Base-by-base conservation (phyloP, 306 rosid species). In the Parietaria judaica region DNA sequence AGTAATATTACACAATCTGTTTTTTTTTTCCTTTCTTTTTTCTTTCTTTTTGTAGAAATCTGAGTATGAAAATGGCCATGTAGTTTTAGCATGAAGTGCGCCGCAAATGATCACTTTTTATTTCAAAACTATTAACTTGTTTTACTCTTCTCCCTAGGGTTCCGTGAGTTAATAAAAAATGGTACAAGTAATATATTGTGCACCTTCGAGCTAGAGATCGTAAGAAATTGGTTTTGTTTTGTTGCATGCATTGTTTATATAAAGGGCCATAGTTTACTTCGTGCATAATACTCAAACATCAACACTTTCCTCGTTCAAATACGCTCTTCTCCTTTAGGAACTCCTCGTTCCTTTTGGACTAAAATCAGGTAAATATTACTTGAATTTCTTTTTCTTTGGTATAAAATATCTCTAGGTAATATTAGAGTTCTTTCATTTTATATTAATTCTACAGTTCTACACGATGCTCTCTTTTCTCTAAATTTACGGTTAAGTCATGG, bases 1-100 rank as follows among this genome's bases (percentile, higher is more conserved):
- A 23, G 31, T 23, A 23, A 23, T 23, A 23, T 23, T 1, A 23
- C 31, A 23, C 31, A 23, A 23, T 23, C 31, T 23, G 1, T 23
- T 23, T 23, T 23, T 23, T 23, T 23, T 23, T 2, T 23, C n/a
- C n/a, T 23, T 23, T 23, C 31, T 23, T 0, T 23, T 41, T 41
- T n/a, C n/a, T 23, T 23, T 23, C 31, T 23, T 0, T 23, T 41
- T 41, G 45, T 5, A 41, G 45, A 41, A 41, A 41, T 41, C 9
- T 5, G 45, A 41, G 45, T 8, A 41, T 41, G 31, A 41, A 41
- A 41, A 41, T 41, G 9, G 45, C 45, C 45, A 41, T 41, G 6
- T 41, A 41, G 45, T 41, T 41, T 41, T 41, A 41, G 51, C 84
- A 71, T 67, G 36, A 70, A 72, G 53, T 70, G 69, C 79, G 76